These are phyloP conservation scores for Mycena galericulata DNA, from an alignment of 768 basidiomycete species.

Conservation along the genomic window DNA sequence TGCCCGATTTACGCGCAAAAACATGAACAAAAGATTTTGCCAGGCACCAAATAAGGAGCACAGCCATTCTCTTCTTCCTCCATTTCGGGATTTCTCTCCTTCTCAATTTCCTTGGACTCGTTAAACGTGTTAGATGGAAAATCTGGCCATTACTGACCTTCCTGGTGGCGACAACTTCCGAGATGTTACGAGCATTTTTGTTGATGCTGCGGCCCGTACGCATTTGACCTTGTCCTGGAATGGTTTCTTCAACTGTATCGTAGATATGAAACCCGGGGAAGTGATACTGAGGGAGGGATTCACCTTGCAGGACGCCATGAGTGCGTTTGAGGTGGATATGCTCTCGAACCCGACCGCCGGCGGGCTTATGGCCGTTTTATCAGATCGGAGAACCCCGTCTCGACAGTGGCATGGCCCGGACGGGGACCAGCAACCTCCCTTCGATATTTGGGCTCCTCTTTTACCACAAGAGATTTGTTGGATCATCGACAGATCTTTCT, in stretches of 20 bases:
- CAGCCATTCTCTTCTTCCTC: conserved; percentile 7
- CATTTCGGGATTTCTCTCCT: not conserved
- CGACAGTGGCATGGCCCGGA: conserved; percentile 78
- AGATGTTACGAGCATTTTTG: conserved; percentile 73
- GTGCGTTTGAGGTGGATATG: conserved; percentile 81
- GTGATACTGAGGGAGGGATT: conserved; percentile 78
- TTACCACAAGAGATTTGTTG: conserved; percentile 88
- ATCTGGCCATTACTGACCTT: conserved; percentile 33
- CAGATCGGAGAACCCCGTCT: conserved; percentile 93
- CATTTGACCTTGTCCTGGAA: conserved; percentile 19
- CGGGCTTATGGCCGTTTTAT: conserved; percentile 28
- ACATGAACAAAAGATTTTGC: conserved; percentile 14
- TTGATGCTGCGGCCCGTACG: conserved; percentile 72
- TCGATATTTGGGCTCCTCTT: conserved; percentile 73
- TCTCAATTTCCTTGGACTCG: not conserved
- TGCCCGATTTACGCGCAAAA: conserved; percentile 19
- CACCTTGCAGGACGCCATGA: conserved; percentile 91
- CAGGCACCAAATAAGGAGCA: not conserved
- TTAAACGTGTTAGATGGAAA: conserved; percentile 25
- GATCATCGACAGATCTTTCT: conserved; percentile 83
- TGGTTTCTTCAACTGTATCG: conserved; percentile 17
- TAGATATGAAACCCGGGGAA: conserved; percentile 72
- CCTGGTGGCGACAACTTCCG: conserved; percentile 73
- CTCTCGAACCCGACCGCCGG: conserved; percentile 15
- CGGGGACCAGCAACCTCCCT: conserved; percentile 58